A percentile compares a stretch with the other conserved stretches of the same genome.
Evolutionary conservation across 352 stramenopile species (phyloP).

Genomic region (Globisporangium yorkense): DNA sequence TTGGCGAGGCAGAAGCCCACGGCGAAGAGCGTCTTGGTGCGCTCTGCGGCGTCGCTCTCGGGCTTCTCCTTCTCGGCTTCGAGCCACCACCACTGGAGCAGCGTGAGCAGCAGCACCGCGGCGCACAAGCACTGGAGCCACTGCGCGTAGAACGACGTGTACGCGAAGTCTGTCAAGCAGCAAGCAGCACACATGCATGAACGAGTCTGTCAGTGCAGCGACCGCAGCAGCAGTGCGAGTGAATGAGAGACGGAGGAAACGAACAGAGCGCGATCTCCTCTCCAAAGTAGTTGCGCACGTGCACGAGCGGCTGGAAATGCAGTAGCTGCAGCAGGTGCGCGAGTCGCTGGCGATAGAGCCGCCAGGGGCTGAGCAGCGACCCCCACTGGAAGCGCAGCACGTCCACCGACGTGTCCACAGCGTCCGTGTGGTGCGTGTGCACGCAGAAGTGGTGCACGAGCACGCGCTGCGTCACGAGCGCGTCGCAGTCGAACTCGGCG

Average conservation of each 20-base stretch:
- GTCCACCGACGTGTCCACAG: slow-evolving; percentile 66
- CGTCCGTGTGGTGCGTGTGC: slow-evolving; percentile 50
- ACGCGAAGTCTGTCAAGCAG: slow-evolving; percentile 23
- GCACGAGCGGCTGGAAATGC: slow-evolving; percentile 34
- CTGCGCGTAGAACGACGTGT: slow-evolving; percentile 49
- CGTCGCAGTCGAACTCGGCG: slow-evolving; percentile 64
- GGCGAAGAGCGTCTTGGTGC: background rate
- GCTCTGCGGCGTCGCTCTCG: background rate
- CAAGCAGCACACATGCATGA: background rate
- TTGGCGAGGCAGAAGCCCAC: slow-evolving; percentile 43
- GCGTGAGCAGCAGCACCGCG: slow-evolving; percentile 25
- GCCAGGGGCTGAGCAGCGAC: slow-evolving; percentile 21
- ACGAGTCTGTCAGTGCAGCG: background rate
- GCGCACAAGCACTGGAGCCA: slow-evolving; percentile 33
- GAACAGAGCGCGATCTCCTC: slow-evolving; percentile 74
- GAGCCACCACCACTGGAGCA: slow-evolving; percentile 8
- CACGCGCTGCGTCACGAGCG: slow-evolving; percentile 40
- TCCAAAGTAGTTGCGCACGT: slow-evolving; percentile 78
- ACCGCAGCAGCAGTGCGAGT: background rate
- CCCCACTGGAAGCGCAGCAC: slow-evolving; percentile 53
- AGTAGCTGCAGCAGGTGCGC: slow-evolving; percentile 15
- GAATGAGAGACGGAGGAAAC: slow-evolving; percentile 8
- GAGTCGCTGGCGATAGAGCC: slow-evolving; percentile 15
- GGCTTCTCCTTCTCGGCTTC: background rate
- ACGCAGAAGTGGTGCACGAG: slow-evolving; percentile 49